Conservation (phyloP, 2,329 filamentous ascomycete genomes). For the Aspergillus sp. region DNA sequence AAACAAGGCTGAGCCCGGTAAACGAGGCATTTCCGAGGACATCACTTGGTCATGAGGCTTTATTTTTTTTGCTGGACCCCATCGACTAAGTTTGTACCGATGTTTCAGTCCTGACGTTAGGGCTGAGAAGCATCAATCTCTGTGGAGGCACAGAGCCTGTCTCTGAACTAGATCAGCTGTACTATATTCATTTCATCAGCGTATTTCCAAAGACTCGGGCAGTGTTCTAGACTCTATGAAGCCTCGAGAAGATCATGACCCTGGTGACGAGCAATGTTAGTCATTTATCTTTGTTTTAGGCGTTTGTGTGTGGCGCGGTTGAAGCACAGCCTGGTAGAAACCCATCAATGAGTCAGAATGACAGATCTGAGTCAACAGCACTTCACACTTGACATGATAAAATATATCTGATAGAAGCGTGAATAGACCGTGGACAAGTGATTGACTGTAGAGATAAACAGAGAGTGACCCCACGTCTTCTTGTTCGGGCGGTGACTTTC, state of each 20-base stretch:
- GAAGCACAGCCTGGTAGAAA: neutral
- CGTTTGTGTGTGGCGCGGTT: neutral
- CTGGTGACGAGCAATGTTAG: neutral
- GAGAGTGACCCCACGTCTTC: neutral
- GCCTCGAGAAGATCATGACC: neutral
- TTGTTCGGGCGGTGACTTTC: neutral
- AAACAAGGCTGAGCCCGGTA: too few species aligned
- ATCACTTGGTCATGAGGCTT: too few species aligned
- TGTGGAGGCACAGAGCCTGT: too few species aligned
- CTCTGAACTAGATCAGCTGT: too few species aligned
- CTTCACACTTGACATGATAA: neutral
- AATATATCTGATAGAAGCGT: neutral
- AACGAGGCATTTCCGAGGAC: too few species aligned
- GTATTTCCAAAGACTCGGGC: too few species aligned
- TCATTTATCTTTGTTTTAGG: neutral
- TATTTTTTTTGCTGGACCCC: too few species aligned
- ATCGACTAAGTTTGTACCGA: too few species aligned
- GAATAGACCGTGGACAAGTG: neutral
- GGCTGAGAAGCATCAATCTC: too few species aligned
- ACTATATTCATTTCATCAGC: too few species aligned
- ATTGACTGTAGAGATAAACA: neutral
- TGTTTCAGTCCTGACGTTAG: too few species aligned
- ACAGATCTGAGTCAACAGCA: neutral
- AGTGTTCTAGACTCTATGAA: too few species aligned
- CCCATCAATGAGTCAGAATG: constrained; percentile 1